Base-by-base conservation (phyloP, 2,329 filamentous ascomycete genomes). In the Sarocladium brachiariae region DNA sequence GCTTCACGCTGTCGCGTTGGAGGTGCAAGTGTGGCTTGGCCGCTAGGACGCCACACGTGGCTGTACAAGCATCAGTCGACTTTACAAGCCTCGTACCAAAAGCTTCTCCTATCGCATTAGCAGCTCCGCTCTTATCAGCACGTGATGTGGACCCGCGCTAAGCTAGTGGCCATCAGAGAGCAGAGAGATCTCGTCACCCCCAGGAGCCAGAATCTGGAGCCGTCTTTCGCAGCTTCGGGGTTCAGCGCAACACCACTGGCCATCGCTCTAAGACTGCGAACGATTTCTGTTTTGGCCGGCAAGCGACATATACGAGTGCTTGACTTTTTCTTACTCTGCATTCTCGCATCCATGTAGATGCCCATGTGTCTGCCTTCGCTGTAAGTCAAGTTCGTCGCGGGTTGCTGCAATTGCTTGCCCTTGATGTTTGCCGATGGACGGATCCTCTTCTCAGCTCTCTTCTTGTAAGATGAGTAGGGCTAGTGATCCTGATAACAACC, bases 321-420 rank as follows among this genome's bases (percentile, higher is more conserved):
- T 13, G 11, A 9, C 21, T 8, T 19, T 33, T 47, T 19, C 10
- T 19, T 4, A 2, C 9, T 47, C 7, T 31, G 25, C 2, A 9
- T 47, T 45, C 16, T 33, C 27, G 43, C 43, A 47, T 47, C 27
- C 43, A 47, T 47, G 43, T 47, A 47, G 43, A 47, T 47, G 43
- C 25, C 21, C 14, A 47, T 47, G 43, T 31, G 43, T 21, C 43
- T 47, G 24, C 43, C 25, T 31, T 33, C 24, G 43, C 24, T 47
- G 43, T 47, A 47, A 47, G 43, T 47, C 43, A 31, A n/a, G n/a
- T 13, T 47, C 25, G 43, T 30, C 43, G 43, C 43, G 43, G 23
- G 27, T 19, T 7, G 7, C 13, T 43, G 39, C 39, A 27, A 27
- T n/a, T 19, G 23, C 21, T 11, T 8, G 21, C 27, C 39, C 39